Evolutionary conservation across 805 yeast genomes (phyloP).

Genomic region (Candida manassasensis): DNA sequence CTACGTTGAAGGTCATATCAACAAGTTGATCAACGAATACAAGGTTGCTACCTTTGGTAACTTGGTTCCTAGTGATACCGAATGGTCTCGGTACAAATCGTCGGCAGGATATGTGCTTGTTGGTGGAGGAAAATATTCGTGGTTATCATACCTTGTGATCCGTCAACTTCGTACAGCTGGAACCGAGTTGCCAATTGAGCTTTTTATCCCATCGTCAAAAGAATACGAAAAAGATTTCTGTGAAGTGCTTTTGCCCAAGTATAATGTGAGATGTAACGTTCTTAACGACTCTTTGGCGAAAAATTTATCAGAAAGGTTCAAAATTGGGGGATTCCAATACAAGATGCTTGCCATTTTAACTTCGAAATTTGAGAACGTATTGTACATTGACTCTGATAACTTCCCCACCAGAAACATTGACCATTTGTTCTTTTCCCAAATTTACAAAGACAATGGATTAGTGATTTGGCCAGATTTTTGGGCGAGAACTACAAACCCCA

Average conservation of each 20-base stretch:
- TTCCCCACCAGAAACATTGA: conserved; percentile 42
- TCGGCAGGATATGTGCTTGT: conserved; percentile 43
- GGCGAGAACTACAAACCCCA: conserved; percentile 64
- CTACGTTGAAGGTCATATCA: conserved; percentile 28
- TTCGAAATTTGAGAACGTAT: conserved; percentile 47
- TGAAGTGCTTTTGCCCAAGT: conserved; percentile 36
- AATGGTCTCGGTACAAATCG: conserved; percentile 31
- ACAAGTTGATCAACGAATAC: conserved; percentile 20
- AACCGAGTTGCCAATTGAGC: conserved; percentile 46
- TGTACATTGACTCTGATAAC: conserved; percentile 50
- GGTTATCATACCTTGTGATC: conserved; percentile 48
- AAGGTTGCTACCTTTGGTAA: conserved; percentile 34
- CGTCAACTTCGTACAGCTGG: conserved; percentile 43
- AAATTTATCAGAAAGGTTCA: conserved; percentile 14
- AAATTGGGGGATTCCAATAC: conserved; percentile 45
- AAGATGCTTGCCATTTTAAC: conserved; percentile 58
- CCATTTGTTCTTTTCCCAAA: conserved; percentile 40
- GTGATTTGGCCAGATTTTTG: conserved; percentile 69
- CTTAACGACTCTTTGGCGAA: conserved; percentile 26
- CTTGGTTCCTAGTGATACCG: conserved; percentile 29
- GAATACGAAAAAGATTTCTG: conserved; percentile 48
- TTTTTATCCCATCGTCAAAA: conserved; percentile 38
- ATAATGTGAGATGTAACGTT: conserved; percentile 44
- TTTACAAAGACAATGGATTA: conserved; percentile 44
- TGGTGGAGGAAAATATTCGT: conserved; percentile 49